Base-by-base conservation (phyloP, 1,284 basidiomycete species). In the Pseudomicrostroma phylloplanum region DNA sequence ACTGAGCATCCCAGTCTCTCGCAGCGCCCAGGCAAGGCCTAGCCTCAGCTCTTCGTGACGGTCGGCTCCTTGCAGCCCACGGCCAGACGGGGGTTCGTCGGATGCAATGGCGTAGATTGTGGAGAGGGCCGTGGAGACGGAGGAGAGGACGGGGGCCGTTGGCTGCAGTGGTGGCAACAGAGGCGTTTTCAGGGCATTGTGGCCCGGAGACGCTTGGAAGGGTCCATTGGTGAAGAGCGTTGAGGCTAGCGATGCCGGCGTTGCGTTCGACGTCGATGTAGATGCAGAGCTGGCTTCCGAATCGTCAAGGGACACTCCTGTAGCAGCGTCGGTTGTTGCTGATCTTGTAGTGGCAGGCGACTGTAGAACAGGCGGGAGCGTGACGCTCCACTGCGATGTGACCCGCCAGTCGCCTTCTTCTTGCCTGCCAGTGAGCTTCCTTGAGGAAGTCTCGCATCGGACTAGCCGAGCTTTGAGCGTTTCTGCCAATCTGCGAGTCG, bases 41-140 rank as follows among this genome's bases (percentile, higher is more conserved):
- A 70, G 64, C 2, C 74, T 64, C n/a, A 77, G 36, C 2, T 70
- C 71, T 48, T 75, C 67, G 62, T 69, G 70, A 17, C 39, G 42
- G 42, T 76, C 71, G 25, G 55, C 17, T 23, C 61, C 61, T 11
- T 43, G 36, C 30, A 13, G 8, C 26, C 15, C 36, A 39, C 55
- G 39, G 19, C 51, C 58, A 43, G 13, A 30, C 23, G 62, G 64
- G 62, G 64, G 63, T 36, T 70, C 68, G 57, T 78, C 74, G n/a
- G 72, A 59, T 19, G 73, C 73, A 11, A 79, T 70, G 26, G 66
- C 67, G 59, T 67, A 74, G 1, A 79, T 64, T 19, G 77, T 73
- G 57, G 76, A 71, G 1, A 79, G 55, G 21, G 77, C 74, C 60
- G 72, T 69, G n/a, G 64, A 63, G 9, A 66, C 64, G 0, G 51